Conservation (phyloP, 305 asterid genomes). For the Ilex paraguariensis region DNA sequence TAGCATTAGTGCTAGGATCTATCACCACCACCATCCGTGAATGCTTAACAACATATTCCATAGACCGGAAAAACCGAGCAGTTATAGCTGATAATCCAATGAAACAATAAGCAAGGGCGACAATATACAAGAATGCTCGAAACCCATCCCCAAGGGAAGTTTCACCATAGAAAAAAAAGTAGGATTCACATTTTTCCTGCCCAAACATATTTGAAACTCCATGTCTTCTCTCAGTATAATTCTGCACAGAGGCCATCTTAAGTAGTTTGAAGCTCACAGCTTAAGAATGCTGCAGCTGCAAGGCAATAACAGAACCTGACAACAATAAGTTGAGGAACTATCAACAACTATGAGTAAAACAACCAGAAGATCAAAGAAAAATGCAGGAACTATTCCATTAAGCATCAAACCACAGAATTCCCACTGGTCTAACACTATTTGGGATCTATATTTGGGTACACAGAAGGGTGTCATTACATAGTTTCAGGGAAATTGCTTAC, state of each 20-base stretch:
- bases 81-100: slow-evolving; percentile 86
- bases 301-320: no score
- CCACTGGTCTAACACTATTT: no score
- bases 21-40: slow-evolving; percentile 50
- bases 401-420: no score
- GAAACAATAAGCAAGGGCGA: slow-evolving; percentile 73
- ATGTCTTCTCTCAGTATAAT: slow-evolving; percentile 19
- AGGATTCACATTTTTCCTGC: slow-evolving; percentile 38
- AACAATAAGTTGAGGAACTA: no score
- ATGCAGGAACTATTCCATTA: no score
- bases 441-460: no score
- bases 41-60: slow-evolving; percentile 83
- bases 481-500: no score
- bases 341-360: no score
- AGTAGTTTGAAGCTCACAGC: background rate
- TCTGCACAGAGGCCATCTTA: slow-evolving; percentile 31
- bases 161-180: slow-evolving; percentile 47
- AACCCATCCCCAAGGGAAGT: slow-evolving; percentile 48
- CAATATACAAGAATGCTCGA: slow-evolving; percentile 49
- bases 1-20: slow-evolving; percentile 51
- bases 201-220: slow-evolving; percentile 27
- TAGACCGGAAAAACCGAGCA: slow-evolving; percentile 74
- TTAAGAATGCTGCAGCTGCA: background rate
- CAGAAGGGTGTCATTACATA: no score
- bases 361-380: no score